These are phyloP conservation scores for Guadua angustifolia DNA, from an alignment of 176 grass and related monocot genomes.

Conservation along the genomic window DNA sequence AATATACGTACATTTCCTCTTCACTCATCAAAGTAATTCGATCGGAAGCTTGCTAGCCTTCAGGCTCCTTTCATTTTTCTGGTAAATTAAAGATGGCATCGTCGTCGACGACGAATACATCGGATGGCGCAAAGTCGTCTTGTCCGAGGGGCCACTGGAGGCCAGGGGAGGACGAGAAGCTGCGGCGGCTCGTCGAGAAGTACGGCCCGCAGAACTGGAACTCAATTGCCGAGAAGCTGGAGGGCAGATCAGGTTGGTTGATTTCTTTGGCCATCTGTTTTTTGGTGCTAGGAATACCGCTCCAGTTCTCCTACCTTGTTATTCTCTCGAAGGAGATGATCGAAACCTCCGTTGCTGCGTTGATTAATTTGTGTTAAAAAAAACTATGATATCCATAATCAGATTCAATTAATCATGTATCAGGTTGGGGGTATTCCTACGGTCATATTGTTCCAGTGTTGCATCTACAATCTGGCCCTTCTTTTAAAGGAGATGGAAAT, in stretches of 20 bases:
- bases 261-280: conserved; percentile 7
- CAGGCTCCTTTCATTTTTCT: not conserved
- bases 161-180: conserved; percentile 81
- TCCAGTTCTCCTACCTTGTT: conserved; percentile 1
- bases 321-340: not conserved
- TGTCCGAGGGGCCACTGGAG: conserved; percentile 90
- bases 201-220: conserved; percentile 96
- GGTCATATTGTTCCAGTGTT: not conserved
- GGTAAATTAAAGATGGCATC: conserved; percentile 46
- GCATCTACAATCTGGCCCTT: not conserved
- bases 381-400: not conserved
- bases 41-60: not conserved
- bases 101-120: conserved; percentile 62
- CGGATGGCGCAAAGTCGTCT: conserved; percentile 54
- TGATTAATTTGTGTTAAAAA: not conserved
- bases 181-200: conserved; percentile 76
- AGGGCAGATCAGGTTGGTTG: conserved; percentile 86
- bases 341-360: not conserved
- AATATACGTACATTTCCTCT: conserved; percentile 2
- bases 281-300: not conserved
- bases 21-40: not conserved
- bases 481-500: not conserved
- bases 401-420: not conserved
- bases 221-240: conserved; percentile 88
- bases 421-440: not conserved